A percentile compares a stretch with the other conserved stretches of the same genome.
Evolutionary conservation across 805 yeast genomes (phyloP).

Genomic region (Sugiyamaella boreocaroliniensis): DNA sequence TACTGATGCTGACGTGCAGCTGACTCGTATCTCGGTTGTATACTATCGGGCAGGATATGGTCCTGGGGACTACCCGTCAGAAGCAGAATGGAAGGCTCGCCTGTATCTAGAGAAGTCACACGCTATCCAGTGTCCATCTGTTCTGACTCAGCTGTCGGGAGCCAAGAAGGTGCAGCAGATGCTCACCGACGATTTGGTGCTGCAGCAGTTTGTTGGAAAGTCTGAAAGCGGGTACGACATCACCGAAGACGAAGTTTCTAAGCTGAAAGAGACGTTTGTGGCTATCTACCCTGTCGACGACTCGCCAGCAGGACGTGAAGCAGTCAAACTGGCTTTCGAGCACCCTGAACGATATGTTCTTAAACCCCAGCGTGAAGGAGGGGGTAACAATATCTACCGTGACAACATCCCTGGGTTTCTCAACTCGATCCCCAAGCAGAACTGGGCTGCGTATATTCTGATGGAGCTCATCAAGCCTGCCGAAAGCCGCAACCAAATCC

Average conservation of each 20-base stretch:
- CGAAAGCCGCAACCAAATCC: constrained; percentile 56
- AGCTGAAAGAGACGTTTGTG: constrained; percentile 62
- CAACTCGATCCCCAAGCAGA: constrained; percentile 48
- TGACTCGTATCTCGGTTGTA: constrained; percentile 77
- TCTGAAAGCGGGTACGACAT: constrained; percentile 29
- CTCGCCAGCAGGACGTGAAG: constrained; percentile 47
- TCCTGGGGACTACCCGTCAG: constrained; percentile 67
- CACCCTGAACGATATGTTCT: constrained; percentile 69
- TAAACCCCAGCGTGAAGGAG: constrained; percentile 98
- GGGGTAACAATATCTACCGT: constrained; percentile 91
- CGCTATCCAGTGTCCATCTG: constrained; percentile 89
- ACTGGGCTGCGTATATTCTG: constrained; percentile 86
- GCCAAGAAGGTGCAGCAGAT: constrained; percentile 91
- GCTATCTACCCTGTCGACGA: constrained; percentile 82
- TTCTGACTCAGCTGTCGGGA: constrained; percentile 85
- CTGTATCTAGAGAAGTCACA: constrained; percentile 59
- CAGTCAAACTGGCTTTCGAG: constrained; percentile 60
- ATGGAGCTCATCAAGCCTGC: constrained; percentile 92
- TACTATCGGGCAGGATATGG: constrained; percentile 88
- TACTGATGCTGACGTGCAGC: constrained; percentile 26
- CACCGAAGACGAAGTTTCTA: constrained; percentile 21
- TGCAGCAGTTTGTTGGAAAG: constrained; percentile 37
- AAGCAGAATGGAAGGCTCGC: constrained; percentile 73
- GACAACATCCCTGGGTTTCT: constrained; percentile 75
- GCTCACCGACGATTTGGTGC: constrained; percentile 48